Evolutionary conservation across 306 rosid genomes (phyloP).

Genomic region (Macrotyloma uniflorum): DNA sequence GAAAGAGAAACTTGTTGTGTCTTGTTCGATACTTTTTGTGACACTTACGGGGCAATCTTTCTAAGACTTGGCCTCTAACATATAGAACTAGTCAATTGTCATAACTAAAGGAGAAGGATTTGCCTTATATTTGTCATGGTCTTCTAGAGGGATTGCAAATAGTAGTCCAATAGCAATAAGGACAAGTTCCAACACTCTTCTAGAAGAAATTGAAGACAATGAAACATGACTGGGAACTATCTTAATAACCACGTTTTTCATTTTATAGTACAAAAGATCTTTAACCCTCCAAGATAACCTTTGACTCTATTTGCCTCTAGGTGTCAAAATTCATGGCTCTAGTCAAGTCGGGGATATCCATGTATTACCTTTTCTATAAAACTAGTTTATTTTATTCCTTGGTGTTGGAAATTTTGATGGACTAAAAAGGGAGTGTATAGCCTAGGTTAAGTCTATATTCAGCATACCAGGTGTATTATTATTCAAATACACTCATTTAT

Average conservation of each 20-base stretch:
- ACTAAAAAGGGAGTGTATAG: too few species aligned
- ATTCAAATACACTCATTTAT: too few species aligned
- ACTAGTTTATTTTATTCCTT: background rate
- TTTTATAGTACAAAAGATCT: background rate
- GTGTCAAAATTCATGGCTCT: conserved; percentile 11
- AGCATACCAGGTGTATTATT: too few species aligned
- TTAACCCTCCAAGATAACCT: background rate
- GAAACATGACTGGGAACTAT: background rate
- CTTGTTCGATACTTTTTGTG: conserved; percentile 29
- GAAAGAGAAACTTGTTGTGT: conserved; percentile 11
- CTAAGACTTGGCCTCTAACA: conserved; percentile 15
- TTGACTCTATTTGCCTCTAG: background rate
- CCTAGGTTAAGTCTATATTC: background rate
- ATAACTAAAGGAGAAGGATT: conserved; percentile 21
- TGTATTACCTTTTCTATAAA: background rate
- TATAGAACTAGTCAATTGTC: conserved; percentile 22
- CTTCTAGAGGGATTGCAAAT: conserved; percentile 48
- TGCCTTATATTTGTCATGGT: conserved; percentile 27
- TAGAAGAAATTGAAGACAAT: conserved; percentile 27
- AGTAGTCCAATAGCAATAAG: background rate
- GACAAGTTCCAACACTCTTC: conserved; percentile 33
- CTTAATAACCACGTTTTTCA: background rate
- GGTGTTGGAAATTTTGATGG: background rate
- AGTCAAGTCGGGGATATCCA: conserved; percentile 9
- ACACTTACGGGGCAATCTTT: conserved; percentile 30